Evolutionary conservation across 495 filamentous ascomycete species (phyloP), one percentile per base, ranked within the genome.

Genomic region (Penicillium malachiteum): DNA sequence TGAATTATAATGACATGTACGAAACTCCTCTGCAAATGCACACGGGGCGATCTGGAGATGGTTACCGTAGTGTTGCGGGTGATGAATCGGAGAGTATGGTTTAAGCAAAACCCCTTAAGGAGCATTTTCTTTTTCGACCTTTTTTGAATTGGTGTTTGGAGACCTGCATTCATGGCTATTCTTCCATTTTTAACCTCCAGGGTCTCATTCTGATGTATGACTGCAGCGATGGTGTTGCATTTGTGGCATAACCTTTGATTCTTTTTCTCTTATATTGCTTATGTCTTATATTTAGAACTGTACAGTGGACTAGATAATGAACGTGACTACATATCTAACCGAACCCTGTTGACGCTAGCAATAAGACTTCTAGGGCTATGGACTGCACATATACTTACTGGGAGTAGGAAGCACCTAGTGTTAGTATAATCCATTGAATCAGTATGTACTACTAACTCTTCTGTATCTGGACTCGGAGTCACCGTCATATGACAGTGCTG

Each of bases 1-100:
- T 98, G 50, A 89, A 96, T 69, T 98, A 96, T 69, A 87, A 89
- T 17, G 83, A 80, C 35, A 84, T 97, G 80, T 98, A 96, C 72
- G 93, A 96, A 64, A 82, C 84, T 5, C 94, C 93, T 6, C 67
- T 76, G 21, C 78, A 84, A 48, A 89, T 88, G 81, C 79, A 71
- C 60, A 76, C 69, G 4, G 52, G 60, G 10, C 48, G 63, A 11
- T 52, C 52, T 8, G 52, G 51, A 40, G 58, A 66, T 5, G 66
- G 64, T 49, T 79, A 79, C 53, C 71, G 66, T 14, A 77, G 76
- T 53, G 62, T 78, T 54, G 72, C 72, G 13, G 63, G 55, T 33
- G 74, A 77, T 18, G 76, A 77, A 33, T 66, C 66, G 13, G 72
- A 68, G 47, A 57, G 58, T 13, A 63, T 64, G 58, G 63, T 67